Conservation (phyloP, 176 grass and related monocot species). For the Calamus simplicifolius region DNA sequence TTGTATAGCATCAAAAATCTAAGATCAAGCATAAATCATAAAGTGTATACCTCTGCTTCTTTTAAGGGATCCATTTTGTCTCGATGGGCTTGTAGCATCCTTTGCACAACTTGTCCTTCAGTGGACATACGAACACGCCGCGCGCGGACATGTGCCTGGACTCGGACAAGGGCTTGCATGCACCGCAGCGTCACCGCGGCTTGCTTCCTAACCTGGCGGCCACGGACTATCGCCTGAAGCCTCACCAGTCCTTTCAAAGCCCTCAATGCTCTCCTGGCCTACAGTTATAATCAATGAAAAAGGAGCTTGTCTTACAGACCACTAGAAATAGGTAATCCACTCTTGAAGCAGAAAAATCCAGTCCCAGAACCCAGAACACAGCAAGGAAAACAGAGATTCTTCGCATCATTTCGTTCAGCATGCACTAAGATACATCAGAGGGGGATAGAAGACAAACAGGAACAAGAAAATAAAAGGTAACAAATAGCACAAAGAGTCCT, state of each 20-base stretch:
- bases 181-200: constrained; percentile 88
- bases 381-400: too few relatives aligned
- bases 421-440: too few relatives aligned
- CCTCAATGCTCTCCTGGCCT: constrained; percentile 63
- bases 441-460: too few relatives aligned
- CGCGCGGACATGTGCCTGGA: constrained; percentile 86
- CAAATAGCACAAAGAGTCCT: too few relatives aligned
- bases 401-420: too few relatives aligned
- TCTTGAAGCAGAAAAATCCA: too few relatives aligned
- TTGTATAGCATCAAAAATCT: too few relatives aligned
- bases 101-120: constrained; percentile 87
- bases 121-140: constrained; percentile 80
- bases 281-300: not conserved
- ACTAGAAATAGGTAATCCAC: too few relatives aligned
- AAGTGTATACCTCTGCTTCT: constrained; percentile 59
- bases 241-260: constrained; percentile 80
- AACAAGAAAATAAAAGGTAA: too few relatives aligned
- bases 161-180: constrained; percentile 97
- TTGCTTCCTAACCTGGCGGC: constrained; percentile 90
- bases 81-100: constrained; percentile 51
- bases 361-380: too few relatives aligned
- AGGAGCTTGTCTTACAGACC: not conserved
- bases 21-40: too few relatives aligned
- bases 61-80: constrained; percentile 59
- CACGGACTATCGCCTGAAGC: constrained; percentile 91